Conservation (phyloP, 768 basidiomycete species). For the Porphyrellus cyaneotinctus region DNA sequence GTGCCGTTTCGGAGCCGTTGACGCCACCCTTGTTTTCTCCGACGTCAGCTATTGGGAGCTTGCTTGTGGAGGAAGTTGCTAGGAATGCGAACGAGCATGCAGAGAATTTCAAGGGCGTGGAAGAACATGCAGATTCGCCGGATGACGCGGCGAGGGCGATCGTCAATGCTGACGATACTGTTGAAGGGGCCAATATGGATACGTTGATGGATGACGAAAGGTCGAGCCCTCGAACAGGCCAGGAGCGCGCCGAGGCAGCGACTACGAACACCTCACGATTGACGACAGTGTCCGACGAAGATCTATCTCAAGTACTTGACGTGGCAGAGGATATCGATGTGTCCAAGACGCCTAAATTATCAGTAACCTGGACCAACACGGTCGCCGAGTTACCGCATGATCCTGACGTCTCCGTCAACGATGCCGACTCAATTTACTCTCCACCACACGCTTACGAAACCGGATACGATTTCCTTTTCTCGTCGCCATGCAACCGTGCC, state of each 20-base stretch:
- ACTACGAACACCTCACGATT: not conserved
- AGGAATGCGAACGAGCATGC: not conserved
- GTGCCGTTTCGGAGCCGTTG: not conserved
- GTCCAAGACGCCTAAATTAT: not conserved
- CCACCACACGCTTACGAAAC: not conserved
- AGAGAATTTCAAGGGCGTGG: not conserved
- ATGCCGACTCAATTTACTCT: not conserved
- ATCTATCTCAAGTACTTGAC: not conserved
- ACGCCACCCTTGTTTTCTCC: constrained; percentile 6
- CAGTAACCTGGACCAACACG: not conserved
- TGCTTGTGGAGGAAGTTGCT: not conserved
- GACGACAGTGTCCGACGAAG: not conserved
- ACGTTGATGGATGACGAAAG: too few relatives aligned
- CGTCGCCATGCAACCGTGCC: not conserved
- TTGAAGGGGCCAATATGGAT: not conserved
- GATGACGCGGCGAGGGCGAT: too few relatives aligned
- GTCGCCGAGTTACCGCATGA: not conserved
- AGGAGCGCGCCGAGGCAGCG: too few relatives aligned
- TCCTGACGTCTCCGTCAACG: not conserved
- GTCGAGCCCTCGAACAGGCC: not conserved
- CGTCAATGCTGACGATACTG: not conserved
- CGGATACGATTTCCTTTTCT: not conserved
- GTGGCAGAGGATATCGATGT: not conserved
- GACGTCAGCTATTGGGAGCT: not conserved
- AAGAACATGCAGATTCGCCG: not conserved